Evolutionary conservation across 441 rosid genomes (phyloP), one percentile per base, ranked within the genome.

Genomic region (Adansonia gregorii): DNA sequence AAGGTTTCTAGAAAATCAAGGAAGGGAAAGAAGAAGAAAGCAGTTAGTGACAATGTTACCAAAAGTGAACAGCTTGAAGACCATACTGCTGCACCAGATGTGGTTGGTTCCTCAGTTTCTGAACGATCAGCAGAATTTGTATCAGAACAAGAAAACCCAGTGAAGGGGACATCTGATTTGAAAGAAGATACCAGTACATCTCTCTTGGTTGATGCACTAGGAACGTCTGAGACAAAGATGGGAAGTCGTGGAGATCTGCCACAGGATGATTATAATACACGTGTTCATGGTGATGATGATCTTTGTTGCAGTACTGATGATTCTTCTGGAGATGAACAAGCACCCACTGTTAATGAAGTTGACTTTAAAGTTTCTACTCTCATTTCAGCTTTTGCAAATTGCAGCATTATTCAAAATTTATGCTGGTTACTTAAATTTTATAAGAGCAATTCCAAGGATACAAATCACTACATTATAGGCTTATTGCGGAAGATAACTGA

Each of bases 351-450:
- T 64, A 81, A 83, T 82, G 99, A 97, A 92, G 99, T 97, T 87
- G 99, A 97, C 81, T 97, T 93, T 83, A 89, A 85, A 78, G 93
- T 94, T 81, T 90, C 98, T 43, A 87, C 88, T 48, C 81, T 93
- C 80, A 77, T 91, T 71, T 92, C 94, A 87, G 87, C 98, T 80
- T 89, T 97, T 81, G 98, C 93, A 78, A 94, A 88, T 88, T 86
- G 85, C 83, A 84, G 85, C 89, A 85, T 97, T 80, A 92, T 97
- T 78, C 90, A 86, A 83, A 94, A 94, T 78, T 79, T 97, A 76
- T 97, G 98, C 87, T 97, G 99, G 99, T 78, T 97, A 86, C 92
- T 94, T 35, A 86, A 83, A 82, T 94, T 94, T 80, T 97, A 97
- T 83, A 90, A 88, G 87, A 91, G 85, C 83, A 94, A 94, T 87